phyloP scores from a whole-genome alignment of 2,329 filamentous ascomycete species.

The Pyrenochaeta sp. region DNA sequence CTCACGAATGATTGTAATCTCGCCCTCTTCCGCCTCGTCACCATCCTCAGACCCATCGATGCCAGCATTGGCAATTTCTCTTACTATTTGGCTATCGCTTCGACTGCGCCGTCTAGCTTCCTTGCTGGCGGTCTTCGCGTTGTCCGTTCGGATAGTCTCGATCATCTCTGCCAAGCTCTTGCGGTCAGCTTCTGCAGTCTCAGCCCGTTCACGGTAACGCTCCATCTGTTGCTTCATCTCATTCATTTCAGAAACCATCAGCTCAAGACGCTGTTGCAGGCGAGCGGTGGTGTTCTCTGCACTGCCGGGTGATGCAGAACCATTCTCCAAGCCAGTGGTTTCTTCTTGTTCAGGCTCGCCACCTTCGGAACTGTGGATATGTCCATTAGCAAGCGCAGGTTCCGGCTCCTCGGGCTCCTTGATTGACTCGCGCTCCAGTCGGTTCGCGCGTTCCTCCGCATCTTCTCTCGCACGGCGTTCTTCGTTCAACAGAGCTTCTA shows the following conservation, averaged over 20 bases:
- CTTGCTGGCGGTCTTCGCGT: conserved; percentile 55
- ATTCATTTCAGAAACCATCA: conserved; percentile 80
- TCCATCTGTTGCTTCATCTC: conserved; percentile 83
- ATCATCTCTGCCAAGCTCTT: conserved; percentile 89
- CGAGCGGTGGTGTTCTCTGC: conserved; percentile 54
- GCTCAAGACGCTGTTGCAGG: conserved; percentile 76
- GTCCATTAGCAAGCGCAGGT: conserved; percentile 25
- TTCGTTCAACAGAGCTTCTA: conserved; percentile 79
- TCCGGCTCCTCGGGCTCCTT: conserved; percentile 49
- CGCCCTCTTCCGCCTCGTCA: conserved; percentile 41
- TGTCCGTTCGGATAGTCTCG: conserved; percentile 76
- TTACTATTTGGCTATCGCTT: conserved; percentile 27
- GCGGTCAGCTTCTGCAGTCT: conserved; percentile 81
- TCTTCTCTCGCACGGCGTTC: conserved; percentile 83
- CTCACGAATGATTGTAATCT: conserved; percentile 48
- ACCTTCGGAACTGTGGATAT: conserved; percentile 20
- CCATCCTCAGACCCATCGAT: conserved; percentile 30
- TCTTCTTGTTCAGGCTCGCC: conserved; percentile 23
- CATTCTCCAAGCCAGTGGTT: conserved; percentile 25
- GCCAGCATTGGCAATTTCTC: conserved; percentile 9
- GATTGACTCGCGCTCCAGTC: conserved; percentile 69
- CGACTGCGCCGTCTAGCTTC: conserved; percentile 37
- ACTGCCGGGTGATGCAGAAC: conserved; percentile 25
- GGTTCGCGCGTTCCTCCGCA: conserved; percentile 82
- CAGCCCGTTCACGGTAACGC: conserved; percentile 77